These are phyloP conservation scores for Boletus patriciae DNA, from an alignment of 768 basidiomycete species.

Conservation along the genomic window DNA sequence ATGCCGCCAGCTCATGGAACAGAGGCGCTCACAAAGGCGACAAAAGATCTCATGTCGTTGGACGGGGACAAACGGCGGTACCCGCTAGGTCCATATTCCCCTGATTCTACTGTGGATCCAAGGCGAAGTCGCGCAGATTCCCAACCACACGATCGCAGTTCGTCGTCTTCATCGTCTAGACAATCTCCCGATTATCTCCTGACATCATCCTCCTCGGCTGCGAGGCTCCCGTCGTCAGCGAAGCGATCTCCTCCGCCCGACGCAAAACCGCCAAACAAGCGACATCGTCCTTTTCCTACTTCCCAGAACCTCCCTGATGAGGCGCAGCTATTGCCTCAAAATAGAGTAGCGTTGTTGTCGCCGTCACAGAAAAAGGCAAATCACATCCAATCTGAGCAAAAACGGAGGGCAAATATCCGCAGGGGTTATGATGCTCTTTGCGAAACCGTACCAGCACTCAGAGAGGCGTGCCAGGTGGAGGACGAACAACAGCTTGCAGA, in stretches of 20 bases:
- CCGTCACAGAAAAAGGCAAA: conserved; percentile 90
- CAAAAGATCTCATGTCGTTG: conserved; percentile 80
- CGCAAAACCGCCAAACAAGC: conserved; percentile 33
- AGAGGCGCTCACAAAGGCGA: conserved; percentile 73
- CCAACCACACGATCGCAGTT: conserved; percentile 14
- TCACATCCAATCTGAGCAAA: conserved; percentile 93
- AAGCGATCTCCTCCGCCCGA: conserved; percentile 31
- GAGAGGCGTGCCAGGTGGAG: conserved; percentile 77
- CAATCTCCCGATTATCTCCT: conserved; percentile 25
- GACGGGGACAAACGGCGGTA: conserved; percentile 46
- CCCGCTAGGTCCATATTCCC: conserved; percentile 20
- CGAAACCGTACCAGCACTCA: conserved; percentile 75
- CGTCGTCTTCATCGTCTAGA: conserved; percentile 32
- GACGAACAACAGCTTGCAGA: conserved; percentile 50
- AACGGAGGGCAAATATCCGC: conserved; percentile 87
- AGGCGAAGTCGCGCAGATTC: conserved; percentile 11
- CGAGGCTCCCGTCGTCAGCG: conserved; percentile 15
- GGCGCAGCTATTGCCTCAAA: conserved; percentile 11
- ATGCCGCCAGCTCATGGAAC: conserved; percentile 53
- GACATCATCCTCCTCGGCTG: conserved; percentile 13
- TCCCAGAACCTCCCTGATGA: conserved; percentile 13
- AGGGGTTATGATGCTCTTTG: conserved; percentile 88
- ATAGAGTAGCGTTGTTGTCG: conserved; percentile 50
- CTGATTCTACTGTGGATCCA: conserved; percentile 8
- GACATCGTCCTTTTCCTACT: conserved; percentile 26